A percentile compares a stretch with the other conserved stretches of the same genome.
phyloP scores from a whole-genome alignment of 345 rosid genomes.

The Raphanus raphanistrum region DNA sequence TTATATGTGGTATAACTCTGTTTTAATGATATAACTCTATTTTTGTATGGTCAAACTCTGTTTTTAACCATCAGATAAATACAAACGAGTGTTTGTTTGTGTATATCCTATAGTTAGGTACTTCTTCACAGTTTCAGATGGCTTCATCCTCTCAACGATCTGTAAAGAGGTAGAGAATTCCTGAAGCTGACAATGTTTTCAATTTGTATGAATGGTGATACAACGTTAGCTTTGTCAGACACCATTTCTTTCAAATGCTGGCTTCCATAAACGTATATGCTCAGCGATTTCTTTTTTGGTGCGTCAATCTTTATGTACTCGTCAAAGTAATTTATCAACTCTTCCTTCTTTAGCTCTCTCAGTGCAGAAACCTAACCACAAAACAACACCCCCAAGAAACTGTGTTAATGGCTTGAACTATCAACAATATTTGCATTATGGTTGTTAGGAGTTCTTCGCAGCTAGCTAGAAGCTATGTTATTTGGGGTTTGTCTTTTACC shows the following conservation, averaged over 20 bases:
- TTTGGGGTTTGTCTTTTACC: constrained; percentile 42
- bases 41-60: background rate
- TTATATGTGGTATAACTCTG: too few relatives aligned
- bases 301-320: constrained; percentile 65
- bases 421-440: background rate
- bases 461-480: too few relatives aligned
- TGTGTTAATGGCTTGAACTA: background rate
- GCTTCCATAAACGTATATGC: constrained; percentile 66
- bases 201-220: constrained; percentile 38
- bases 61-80: background rate
- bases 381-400: background rate
- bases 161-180: constrained; percentile 74
- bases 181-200: constrained; percentile 66
- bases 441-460: background rate
- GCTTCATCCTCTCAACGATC: constrained; percentile 65
- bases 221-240: constrained; percentile 40
- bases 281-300: constrained; percentile 53
- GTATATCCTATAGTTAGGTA: background rate
- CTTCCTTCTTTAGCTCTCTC: constrained; percentile 62
- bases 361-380: constrained; percentile 64
- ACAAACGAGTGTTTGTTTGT: background rate
- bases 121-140: constrained; percentile 44
- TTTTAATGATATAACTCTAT: background rate
- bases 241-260: constrained; percentile 49
- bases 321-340: constrained; percentile 64